Evolutionary conservation across 2,329 filamentous ascomycete species (phyloP), one percentile per base, ranked within the genome.

Genomic region (Ophiognomonia clavigignenti-juglandacearum): DNA sequence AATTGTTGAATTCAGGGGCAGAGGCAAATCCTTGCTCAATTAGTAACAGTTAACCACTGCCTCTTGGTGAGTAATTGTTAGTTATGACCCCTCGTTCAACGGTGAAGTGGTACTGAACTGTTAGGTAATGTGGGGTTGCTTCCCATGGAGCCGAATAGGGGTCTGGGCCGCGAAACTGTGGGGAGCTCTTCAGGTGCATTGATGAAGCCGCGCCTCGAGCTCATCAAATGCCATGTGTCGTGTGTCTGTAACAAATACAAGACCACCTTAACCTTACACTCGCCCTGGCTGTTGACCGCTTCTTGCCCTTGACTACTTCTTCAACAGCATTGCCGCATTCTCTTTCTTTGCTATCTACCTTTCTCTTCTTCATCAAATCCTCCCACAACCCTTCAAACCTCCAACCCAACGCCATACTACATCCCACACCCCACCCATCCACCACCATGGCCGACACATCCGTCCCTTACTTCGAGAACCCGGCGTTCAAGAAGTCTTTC

Each of bases 401-500:
- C n/a, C 31, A n/a, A 3, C 4, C n/a, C n/a, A n/a, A n/a, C n/a
- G n/a, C n/a, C n/a, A n/a, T 7, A 11, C 27, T 13, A 14, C 27
- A 7, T 36, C 34, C 18, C 14, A 35, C 4, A 31, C 19, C 31
- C 22, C 23, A 32, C 29, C 29, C n/a, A n/a, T 16, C 29, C 24
- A 24, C 3, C 20, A 26, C 24, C 24, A 50, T 54, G 59, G 72
- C 59, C 61, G 43, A 45, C 27, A 45, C 43, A 27, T 45, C 43
- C 27, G 36, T 45, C 59, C 96, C 90, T 60, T 90, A 91, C 74
- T 85, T 97, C 70, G 83, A 95, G 64, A 47, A 47, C 49, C 47
- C 47, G 35, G 87, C 83, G 58, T 77, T 95, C 68, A 86, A 87
- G 74, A 78, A 78, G 65, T 92, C 86, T 59, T 98, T 96, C 72